Evolutionary conservation across 1,139 yeast genomes (phyloP), one percentile per base, ranked within the genome.

Genomic region (Blastobotrys indianensis): DNA sequence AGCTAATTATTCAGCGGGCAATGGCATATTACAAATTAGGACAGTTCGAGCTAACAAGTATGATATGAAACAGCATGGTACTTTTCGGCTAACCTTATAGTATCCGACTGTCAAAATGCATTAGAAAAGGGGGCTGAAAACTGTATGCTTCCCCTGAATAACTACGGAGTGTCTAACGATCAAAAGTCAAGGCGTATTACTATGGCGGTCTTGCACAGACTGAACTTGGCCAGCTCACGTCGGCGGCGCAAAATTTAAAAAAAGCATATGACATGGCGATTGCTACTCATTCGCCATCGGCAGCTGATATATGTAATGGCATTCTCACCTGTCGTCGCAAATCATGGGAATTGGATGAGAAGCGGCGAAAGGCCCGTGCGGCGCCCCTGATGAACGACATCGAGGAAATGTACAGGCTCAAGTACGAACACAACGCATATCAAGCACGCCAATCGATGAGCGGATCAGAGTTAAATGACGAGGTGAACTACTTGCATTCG

Each of bases 241-340:
- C 55, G 36, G 72, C 71, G 0, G 58, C 67, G 45, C 48, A 55
- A 5, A 56, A 64, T 38, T 46, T 69, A 25, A 50, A 52, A 9
- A 57, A 50, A 13, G 73, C 71, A 0, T 70, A 70, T 50, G 55
- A 59, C 5, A 39, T 56, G 29, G 64, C 68, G 5, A 44, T 65
- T 9, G 37, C 44, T 28, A 49, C 53, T 16, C 46, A 51, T 20
- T 59, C 66, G 6, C 57, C 64, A 3, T 61, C 66, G 0, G 48
- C 64, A 5, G 51, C 59, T 10, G 50, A 62, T 43, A 55, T 66
- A 55, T 37, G 56, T 55, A 59, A 61, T 44, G 50, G 59, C 34
- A 42, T 64, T 45, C 49, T 68, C 49, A 56, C 57, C 44, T 55
- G 65, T 35, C 62, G 68, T 15, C 53, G 64, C 32, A 46, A 45